A percentile compares a stretch with the other conserved stretches of the same genome.
Conservation (phyloP, 305 asterid species). For the Solanum aculeatissimum region DNA sequence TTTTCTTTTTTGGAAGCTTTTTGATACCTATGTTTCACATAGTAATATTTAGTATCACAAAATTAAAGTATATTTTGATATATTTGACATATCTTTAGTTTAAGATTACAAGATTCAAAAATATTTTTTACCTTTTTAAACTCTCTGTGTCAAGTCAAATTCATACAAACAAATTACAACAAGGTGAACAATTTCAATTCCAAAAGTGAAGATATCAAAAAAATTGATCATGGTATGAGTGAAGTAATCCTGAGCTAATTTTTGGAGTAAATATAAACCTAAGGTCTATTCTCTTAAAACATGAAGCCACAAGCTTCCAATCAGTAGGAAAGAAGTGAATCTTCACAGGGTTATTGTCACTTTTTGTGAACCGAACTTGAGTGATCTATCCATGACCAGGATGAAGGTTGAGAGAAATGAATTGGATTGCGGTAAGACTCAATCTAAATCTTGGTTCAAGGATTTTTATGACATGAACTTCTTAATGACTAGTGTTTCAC, state of each 20-base stretch:
- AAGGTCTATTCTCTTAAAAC: background rate
- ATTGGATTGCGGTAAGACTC: background rate
- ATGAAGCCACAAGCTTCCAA: background rate
- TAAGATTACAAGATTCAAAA: no score
- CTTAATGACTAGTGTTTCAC: no score
- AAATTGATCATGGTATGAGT: background rate
- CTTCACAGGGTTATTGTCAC: background rate
- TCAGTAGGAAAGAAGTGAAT: background rate
- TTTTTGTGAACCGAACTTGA: background rate
- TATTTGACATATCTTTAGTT: no score
- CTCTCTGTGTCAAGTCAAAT: no score
- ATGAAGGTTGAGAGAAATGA: background rate
- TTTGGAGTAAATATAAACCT: background rate
- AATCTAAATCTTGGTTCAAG: background rate
- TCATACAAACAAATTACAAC: background rate
- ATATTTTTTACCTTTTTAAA: no score
- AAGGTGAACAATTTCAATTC: background rate
- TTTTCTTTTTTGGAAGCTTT: no score
- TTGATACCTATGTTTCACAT: no score
- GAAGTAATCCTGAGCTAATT: background rate
- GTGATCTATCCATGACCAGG: background rate
- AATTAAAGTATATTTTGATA: no score
- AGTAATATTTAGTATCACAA: no score
- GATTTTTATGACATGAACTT: background rate
- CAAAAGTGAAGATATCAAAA: background rate